Evolutionary conservation across 75 land plant species (phyloP), one percentile per base, ranked within the genome.

Genomic region (Selaginella tamariscina): DNA sequence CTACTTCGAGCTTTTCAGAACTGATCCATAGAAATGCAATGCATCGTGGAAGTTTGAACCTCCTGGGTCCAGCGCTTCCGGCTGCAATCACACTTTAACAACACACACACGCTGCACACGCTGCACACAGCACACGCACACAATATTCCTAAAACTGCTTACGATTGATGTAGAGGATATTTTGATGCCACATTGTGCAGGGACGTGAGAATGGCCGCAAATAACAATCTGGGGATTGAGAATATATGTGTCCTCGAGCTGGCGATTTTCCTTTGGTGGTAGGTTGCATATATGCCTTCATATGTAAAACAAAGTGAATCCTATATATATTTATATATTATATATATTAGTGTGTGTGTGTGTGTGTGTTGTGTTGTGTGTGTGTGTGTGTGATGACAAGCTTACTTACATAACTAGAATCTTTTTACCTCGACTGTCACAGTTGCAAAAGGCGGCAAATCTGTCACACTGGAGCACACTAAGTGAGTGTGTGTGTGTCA

Each of bases 11-110:
- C n/a, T n/a, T n/a, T n/a, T n/a, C n/a, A n/a, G 33, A 62, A 64
- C 63, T 64, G 66, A 70, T 62, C 31, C 23, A 15, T 24, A 70
- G 72, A 65, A 70, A 57, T 23, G 72, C 72, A 63, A 70, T 60
- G 31, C 72, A 70, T 26, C 72, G 69, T 29, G 72, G 72, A 70
- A 70, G 72, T 54, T 70, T 70, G 72, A 70, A 70, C 31, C 72
- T 30, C 27, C 72, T 70, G 15, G 72, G 72, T 27, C 72, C 72
- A 24, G 72, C 72, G 32, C 72, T 70, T 30, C 72, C 72, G 33
- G 72, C 72, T 70, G 68, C 72, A 70, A 26, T 33, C n/a, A 15
- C 26, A 56, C 18, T 0, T n/a, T 18, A 26, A 30, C 21, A 27
- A 22, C 24, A 69, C 2, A 1, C 63, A 62, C 56, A 18, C 20